These are phyloP conservation scores for Lunularia cruciata DNA, from an alignment of 225 moss, liverwort and hornwort genomes.

Conservation along the genomic window DNA sequence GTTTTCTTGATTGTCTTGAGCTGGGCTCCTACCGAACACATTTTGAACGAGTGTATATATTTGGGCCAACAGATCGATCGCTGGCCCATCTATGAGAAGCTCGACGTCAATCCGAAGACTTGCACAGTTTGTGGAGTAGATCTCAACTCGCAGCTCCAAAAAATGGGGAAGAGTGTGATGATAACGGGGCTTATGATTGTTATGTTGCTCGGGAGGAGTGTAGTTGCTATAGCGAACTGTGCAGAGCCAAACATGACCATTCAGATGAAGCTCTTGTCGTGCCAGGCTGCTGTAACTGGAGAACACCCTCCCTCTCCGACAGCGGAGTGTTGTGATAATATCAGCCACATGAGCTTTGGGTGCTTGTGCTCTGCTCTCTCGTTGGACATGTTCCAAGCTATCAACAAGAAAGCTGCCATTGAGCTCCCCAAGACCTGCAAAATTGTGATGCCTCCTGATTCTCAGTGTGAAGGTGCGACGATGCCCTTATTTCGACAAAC, in stretches of 20 bases:
- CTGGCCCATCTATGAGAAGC: too few relatives aligned
- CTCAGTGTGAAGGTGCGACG: constrained; percentile 2
- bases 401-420: constrained; percentile 10
- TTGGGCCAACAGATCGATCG: too few relatives aligned
- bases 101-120: too few relatives aligned
- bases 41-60: too few relatives aligned
- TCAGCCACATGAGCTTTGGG: constrained; percentile 8
- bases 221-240: background rate
- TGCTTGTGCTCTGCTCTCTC: constrained; percentile 18
- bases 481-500: too few relatives aligned
- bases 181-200: background rate
- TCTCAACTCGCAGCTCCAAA: too few relatives aligned
- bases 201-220: background rate
- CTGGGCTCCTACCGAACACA: too few relatives aligned
- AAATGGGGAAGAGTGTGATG: background rate
- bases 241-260: background rate
- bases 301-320: constrained; percentile 5
- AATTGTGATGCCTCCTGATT: background rate
- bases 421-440: constrained; percentile 14
- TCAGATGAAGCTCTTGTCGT: background rate
- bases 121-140: too few relatives aligned
- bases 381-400: background rate
- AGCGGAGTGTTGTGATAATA: constrained; percentile 12
- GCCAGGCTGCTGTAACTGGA: constrained; percentile 11
- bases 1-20: too few relatives aligned